Base-by-base conservation (phyloP, 208 protist species). In the Trypanosoma grayi region DNA sequence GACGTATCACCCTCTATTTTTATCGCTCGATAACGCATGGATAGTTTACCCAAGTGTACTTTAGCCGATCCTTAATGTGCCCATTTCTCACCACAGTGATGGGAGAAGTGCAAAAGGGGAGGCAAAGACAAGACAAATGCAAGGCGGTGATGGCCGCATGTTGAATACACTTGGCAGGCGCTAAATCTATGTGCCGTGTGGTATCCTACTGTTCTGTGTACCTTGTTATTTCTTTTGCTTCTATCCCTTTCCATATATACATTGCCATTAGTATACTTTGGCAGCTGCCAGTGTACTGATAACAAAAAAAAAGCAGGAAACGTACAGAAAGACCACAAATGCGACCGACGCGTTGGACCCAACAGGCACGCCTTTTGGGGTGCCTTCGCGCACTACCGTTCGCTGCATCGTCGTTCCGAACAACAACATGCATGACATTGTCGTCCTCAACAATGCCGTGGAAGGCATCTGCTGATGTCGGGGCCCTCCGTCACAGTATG, bases 161-260 rank as follows among this genome's bases (percentile, higher is more conserved):
- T n/a, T n/a, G n/a, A n/a, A n/a, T n/a, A n/a, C n/a, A n/a, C n/a
- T n/a, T n/a, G n/a, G n/a, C n/a, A n/a, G n/a, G n/a, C n/a, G n/a
- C n/a, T n/a, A n/a, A n/a, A n/a, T n/a, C n/a, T n/a, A n/a, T n/a
- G n/a, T n/a, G n/a, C n/a, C n/a, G n/a, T n/a, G n/a, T n/a, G n/a
- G n/a, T 54, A 54, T 22, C 6, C 10, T 8, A 22, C 7, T n/a
- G 13, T 14, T 54, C 5, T 48, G 25, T 8, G 31, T 48, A 24
- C 36, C 57, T 65, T 65, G 22, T 65, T 57, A 40, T 55, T 39
- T 48, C 48, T 47, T 57, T 47, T 47, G 3, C 48, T 28, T 47
- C 50, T 36, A 16, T 6, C 5, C 4, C 5, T 60, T 34, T 45
- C 1, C 10, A 16, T 24, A 18, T 60, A 4, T 46, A 48, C 13